Evolutionary conservation across 345 rosid genomes (phyloP).

Genomic region (Excoecaria cochinchinensis): DNA sequence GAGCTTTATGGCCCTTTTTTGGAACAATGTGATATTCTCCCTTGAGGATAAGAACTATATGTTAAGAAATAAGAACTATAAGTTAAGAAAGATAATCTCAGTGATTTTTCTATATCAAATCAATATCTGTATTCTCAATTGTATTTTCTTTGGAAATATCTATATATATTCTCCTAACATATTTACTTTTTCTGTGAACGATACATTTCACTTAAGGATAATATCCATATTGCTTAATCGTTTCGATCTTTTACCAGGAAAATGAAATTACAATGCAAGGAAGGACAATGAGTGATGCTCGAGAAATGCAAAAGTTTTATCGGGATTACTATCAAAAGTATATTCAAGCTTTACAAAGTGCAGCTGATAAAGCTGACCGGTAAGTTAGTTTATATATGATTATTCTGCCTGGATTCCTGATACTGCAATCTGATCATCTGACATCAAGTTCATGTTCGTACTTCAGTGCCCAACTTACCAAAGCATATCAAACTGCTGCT

Average conservation of each 20-base stretch:
- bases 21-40: no score
- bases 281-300: conserved; percentile 80
- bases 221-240: not conserved
- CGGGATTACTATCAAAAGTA: conserved; percentile 81
- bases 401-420: not conserved
- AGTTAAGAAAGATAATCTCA: not conserved
- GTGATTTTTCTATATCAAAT: not conserved
- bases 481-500: conserved; percentile 99
- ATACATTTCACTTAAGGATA: not conserved
- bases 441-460: conserved; percentile 18
- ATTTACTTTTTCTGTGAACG: not conserved
- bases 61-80: not conserved
- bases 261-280: conserved; percentile 70
- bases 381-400: conserved; percentile 27
- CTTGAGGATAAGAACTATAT: not conserved
- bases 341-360: conserved; percentile 81
- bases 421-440: conserved; percentile 3
- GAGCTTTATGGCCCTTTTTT: no score
- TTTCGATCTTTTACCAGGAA: conserved; percentile 43
- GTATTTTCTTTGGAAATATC: not conserved
- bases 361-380: conserved; percentile 95
- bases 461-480: conserved; percentile 89
- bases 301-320: conserved; percentile 89
- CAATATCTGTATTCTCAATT: not conserved
- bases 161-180: not conserved